Evolutionary conservation across 768 basidiomycete genomes (phyloP).

Genomic region (Asterophora lycoperdoides): DNA sequence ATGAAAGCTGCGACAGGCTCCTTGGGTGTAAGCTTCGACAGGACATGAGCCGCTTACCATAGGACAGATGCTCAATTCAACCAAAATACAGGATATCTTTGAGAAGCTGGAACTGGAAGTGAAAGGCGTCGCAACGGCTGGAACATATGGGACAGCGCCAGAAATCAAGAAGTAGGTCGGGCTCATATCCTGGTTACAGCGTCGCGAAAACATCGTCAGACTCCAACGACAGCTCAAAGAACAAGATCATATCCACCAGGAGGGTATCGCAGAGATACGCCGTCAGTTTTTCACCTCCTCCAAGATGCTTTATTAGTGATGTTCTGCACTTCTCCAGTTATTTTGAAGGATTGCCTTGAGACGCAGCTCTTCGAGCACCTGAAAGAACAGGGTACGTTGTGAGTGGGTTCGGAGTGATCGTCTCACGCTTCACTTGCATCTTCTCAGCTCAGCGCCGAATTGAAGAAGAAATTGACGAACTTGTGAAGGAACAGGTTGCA

Average conservation of each 20-base stretch:
- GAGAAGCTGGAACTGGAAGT: constrained; percentile 43
- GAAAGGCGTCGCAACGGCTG: constrained; percentile 36
- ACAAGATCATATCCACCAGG: constrained; percentile 40
- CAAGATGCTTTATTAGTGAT: background rate
- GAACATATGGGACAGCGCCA: constrained; percentile 33
- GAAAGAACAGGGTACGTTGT: constrained; percentile 37
- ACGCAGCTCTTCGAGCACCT: constrained; percentile 42
- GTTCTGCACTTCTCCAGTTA: constrained; percentile 26
- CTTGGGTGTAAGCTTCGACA: constrained; percentile 24
- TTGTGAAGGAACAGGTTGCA: constrained; percentile 49
- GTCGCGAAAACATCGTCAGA: constrained; percentile 24
- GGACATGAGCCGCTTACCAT: background rate
- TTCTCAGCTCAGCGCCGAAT: constrained; percentile 45
- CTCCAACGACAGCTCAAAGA: constrained; percentile 39
- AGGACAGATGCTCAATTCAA: background rate
- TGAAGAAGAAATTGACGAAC: constrained; percentile 41
- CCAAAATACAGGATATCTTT: constrained; percentile 33
- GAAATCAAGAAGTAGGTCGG: constrained; percentile 38
- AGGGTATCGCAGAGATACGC: constrained; percentile 47
- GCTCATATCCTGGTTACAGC: background rate
- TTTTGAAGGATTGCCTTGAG: constrained; percentile 43
- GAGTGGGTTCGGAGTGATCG: background rate
- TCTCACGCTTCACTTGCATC: background rate
- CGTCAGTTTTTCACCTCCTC: constrained; percentile 24
- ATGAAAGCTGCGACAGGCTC: constrained; percentile 29